Evolutionary conservation across 2,329 filamentous ascomycete genomes (phyloP).

Genomic region (Pseudogymnoascus sp.): DNA sequence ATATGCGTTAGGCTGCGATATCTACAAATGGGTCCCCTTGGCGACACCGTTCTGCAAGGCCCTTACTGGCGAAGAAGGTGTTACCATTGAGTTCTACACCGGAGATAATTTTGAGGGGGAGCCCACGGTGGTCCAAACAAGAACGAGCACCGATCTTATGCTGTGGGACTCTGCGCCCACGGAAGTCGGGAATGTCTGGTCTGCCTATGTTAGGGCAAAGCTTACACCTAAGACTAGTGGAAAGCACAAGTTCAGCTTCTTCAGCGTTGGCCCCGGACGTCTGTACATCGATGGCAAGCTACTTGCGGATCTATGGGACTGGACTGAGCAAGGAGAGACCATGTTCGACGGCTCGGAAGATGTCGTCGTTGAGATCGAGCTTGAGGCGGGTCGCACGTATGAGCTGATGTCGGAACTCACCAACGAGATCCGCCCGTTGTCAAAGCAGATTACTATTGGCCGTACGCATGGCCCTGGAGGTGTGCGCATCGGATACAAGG

Average conservation of each 20-base stretch:
- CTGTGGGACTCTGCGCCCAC: conserved; percentile 63
- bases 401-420: conserved; percentile 59
- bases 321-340: conserved; percentile 61
- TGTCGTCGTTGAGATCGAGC: conserved; percentile 52
- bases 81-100: conserved; percentile 56
- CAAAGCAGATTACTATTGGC: conserved; percentile 50
- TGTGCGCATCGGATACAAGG: conserved; percentile 64
- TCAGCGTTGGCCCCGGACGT: conserved; percentile 57
- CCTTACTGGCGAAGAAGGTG: conserved; percentile 49
- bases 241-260: conserved; percentile 59
- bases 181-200: conserved; percentile 55
- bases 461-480: conserved; percentile 62
- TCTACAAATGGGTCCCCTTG: conserved; percentile 58
- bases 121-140: conserved; percentile 49
- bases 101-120: conserved; percentile 55
- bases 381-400: conserved; percentile 51
- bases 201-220: conserved; percentile 46
- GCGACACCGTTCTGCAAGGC: conserved; percentile 52
- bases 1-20: conserved; percentile 56
- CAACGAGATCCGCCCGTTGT: conserved; percentile 55
- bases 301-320: conserved; percentile 59
- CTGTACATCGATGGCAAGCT: conserved; percentile 53
- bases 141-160: conserved; percentile 59
- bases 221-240: conserved; percentile 53
- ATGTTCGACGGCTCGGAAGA: conserved; percentile 65